Evolutionary conservation across 2,329 filamentous ascomycete genomes (phyloP).

Genomic region (Diaporthe ilicicola): DNA sequence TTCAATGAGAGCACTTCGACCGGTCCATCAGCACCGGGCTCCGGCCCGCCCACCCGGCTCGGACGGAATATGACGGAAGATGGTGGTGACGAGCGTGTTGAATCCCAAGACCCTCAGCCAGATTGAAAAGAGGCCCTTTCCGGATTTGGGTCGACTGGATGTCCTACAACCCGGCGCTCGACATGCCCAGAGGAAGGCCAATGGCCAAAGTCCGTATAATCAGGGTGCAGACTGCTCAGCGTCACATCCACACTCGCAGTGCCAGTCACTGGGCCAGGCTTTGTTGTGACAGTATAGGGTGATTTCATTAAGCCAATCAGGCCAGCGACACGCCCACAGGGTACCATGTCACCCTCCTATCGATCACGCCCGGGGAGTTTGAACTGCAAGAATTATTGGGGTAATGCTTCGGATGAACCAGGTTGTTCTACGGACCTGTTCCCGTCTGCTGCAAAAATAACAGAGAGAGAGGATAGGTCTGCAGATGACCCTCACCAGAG

Average conservation of each 20-base stretch:
- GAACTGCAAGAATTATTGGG: background rate
- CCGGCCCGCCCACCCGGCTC: background rate
- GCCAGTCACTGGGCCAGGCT: background rate
- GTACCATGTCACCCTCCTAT: no score
- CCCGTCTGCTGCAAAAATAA: background rate
- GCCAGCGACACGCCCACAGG: no score
- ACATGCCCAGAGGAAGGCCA: no score
- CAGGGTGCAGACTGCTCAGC: background rate
- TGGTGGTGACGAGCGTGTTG: no score
- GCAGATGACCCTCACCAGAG: background rate
- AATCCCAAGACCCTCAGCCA: background rate
- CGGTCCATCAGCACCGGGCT: background rate
- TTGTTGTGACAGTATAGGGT: no score
- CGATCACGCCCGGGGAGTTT: background rate
- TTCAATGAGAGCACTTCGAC: constrained; percentile 41
- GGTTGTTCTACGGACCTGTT: background rate
- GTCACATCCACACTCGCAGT: background rate
- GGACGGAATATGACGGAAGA: background rate
- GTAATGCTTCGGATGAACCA: background rate
- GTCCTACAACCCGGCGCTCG: background rate
- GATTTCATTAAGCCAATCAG: background rate
- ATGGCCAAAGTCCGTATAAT: background rate
- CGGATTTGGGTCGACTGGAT: background rate
- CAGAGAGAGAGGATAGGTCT: background rate
- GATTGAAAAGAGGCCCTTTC: no score